Evolutionary conservation across 805 yeast genomes (phyloP).

Genomic region (Wickerhamomyces bisporus): DNA sequence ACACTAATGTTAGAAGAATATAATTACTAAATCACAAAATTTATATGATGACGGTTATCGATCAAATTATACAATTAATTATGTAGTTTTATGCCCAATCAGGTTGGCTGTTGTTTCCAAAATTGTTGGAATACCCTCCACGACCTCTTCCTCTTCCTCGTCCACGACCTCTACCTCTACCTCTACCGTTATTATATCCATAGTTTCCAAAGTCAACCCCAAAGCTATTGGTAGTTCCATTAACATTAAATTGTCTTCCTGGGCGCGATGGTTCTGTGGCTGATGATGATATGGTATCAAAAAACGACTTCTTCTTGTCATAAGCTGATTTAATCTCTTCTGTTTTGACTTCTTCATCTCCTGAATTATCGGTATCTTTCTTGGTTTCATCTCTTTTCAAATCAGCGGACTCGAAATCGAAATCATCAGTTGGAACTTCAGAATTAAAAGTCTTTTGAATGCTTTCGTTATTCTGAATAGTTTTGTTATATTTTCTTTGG

Average conservation of each 20-base stretch:
- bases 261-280: slow-evolving; percentile 38
- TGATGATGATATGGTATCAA: slow-evolving; percentile 78
- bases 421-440: slow-evolving; percentile 51
- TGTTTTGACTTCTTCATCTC: slow-evolving; percentile 6
- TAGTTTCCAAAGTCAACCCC: slow-evolving; percentile 1
- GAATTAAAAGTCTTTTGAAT: slow-evolving; percentile 14
- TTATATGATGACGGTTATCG: background rate
- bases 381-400: slow-evolving; percentile 20
- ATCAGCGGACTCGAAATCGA: slow-evolving; percentile 66
- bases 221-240: slow-evolving; percentile 4
- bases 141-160: slow-evolving; percentile 13
- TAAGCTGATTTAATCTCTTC: slow-evolving; percentile 38
- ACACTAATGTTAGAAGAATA: background rate
- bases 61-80: too few species aligned
- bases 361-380: background rate
- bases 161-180: slow-evolving; percentile 15
- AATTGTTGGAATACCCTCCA: slow-evolving; percentile 4
- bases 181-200: slow-evolving; percentile 7
- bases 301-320: slow-evolving; percentile 80
- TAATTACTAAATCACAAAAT: background rate
- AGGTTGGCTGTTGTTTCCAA: slow-evolving; percentile 1
- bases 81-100: slow-evolving; percentile 1
- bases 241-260: slow-evolving; percentile 9
- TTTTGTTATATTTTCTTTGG: background rate
- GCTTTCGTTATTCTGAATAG: slow-evolving; percentile 5